Evolutionary conservation across 345 rosid species (phyloP), one percentile per base, ranked within the genome.

Genomic region (Carallia pectinifolia): DNA sequence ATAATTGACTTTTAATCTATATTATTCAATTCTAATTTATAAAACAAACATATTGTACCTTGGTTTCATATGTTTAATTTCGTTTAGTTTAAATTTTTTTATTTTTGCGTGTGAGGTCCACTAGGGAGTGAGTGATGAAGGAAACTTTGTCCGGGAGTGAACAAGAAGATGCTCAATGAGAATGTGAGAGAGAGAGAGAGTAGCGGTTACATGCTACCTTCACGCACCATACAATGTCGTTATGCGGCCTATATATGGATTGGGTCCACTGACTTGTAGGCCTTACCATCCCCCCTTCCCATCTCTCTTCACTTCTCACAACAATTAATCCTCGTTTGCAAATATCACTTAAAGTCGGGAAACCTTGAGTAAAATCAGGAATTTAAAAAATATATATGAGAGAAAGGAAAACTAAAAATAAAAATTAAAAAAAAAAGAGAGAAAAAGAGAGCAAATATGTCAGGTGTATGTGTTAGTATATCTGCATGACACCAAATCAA

Each of bases 251-350:
- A 52, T 23, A 23, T 23, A 23, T 85, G 89, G 83, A 83, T 88
- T 85, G 93, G 90, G 90, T 86, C 93, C 93, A 88, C 93, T 83
- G 89, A 82, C 89, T 79, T 73, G 82, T 70, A 75, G 79, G 81
- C 76, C 75, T 77, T 64, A 36, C 85, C 76, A 64, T 78, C 73
- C 69, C 73, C 73, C 69, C 48, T 76, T 47, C 68, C 75, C 54
- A 62, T 39, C 52, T 36, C 73, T 38, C 62, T 50, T 27, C 23
- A 52, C 48, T 38, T 37, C 18, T 65, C 39, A 33, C 34, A 33
- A 33, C 34, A 33, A 55, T 56, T 71, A 48, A 66, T 59, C 60
- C 78, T 60, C 65, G 65, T 68, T 19, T 8, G 34, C n/a, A 53
- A 54, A 39, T 53, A 27, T 47, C 50, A 65, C 60, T 64, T 39